These are phyloP conservation scores for Bacterosira constricta DNA, from an alignment of 108 stramenopile genomes.

Conservation along the genomic window DNA sequence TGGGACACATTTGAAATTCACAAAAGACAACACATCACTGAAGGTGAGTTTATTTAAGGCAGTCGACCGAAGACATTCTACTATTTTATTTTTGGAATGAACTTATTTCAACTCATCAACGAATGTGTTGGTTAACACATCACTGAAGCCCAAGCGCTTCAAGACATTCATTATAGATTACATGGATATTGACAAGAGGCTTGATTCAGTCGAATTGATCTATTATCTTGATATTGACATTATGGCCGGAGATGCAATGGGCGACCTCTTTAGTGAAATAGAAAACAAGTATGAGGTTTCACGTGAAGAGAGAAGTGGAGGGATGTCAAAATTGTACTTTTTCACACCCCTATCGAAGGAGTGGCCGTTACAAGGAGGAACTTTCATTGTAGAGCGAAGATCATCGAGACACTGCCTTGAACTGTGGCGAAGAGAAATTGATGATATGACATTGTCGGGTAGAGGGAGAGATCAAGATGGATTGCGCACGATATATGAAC, in stretches of 20 bases:
- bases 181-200: constrained; percentile 30
- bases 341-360: constrained; percentile 33
- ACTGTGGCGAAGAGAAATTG: constrained; percentile 41
- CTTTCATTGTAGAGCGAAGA: constrained; percentile 34
- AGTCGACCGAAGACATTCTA: too few species aligned
- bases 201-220: constrained; percentile 33
- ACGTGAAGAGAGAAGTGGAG: constrained; percentile 3
- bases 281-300: constrained; percentile 13
- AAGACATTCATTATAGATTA: constrained; percentile 62
- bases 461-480: constrained; percentile 45
- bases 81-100: too few species aligned
- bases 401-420: constrained; percentile 40
- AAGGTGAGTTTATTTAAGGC: constrained; percentile 57
- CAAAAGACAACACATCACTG: constrained; percentile 32
- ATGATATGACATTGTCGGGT: constrained; percentile 12
- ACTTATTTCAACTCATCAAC: too few species aligned
- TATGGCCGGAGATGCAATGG: constrained; percentile 41
- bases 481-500: constrained; percentile 33
- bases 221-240: constrained; percentile 65
- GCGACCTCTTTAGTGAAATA: constrained; percentile 20
- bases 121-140: too few species aligned
- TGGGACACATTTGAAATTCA: constrained; percentile 27
- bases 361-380: constrained; percentile 41
- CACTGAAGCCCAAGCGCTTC: constrained; percentile 50
- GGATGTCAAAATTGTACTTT: constrained; percentile 32